Percentiles rank a stretch among this genome's conserved stretches.
phyloP scores from a whole-genome alignment of 164 flowering plant genomes.

The Liquidambar formosana region DNA sequence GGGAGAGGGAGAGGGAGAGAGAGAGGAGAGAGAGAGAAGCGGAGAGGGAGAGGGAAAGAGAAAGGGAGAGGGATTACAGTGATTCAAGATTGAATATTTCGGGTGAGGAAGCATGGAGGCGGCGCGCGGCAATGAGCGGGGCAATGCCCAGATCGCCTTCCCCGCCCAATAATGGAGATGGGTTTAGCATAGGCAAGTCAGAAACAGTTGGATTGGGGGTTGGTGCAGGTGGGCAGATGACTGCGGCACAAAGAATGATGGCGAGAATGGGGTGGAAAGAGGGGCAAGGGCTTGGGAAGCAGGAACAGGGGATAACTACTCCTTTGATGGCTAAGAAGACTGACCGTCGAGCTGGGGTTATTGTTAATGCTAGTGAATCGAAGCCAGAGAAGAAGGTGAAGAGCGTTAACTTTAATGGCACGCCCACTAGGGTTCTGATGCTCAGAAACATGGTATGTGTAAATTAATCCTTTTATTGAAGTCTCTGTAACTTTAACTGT shows the following conservation, averaged over 20 bases:
- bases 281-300: constrained; percentile 99
- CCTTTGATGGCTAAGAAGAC: constrained; percentile 98
- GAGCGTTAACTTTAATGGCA: constrained; percentile 77
- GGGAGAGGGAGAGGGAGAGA: constrained; percentile 64
- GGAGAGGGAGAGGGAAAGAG: constrained; percentile 53
- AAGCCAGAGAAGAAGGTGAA: constrained; percentile 80
- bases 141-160: constrained; percentile 65
- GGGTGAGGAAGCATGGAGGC: constrained; percentile 97
- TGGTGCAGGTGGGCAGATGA: constrained; percentile 99
- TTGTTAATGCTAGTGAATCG: constrained; percentile 90
- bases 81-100: constrained; percentile 63
- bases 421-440: constrained; percentile 89
- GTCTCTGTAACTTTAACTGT: not conserved
- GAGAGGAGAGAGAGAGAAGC: constrained; percentile 54
- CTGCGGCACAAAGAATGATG: constrained; percentile 99
- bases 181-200: constrained; percentile 86
- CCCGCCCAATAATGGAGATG: constrained; percentile 57
- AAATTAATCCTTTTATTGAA: not conserved
- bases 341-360: constrained; percentile 94
- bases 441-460: constrained; percentile 89
- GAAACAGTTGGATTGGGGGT: constrained; percentile 85
- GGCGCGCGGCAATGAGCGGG: constrained; percentile 89
- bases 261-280: constrained; percentile 99
- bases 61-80: constrained; percentile 29
- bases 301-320: constrained; percentile 97